phyloP scores from a whole-genome alignment of 1,139 yeast species.

The Citeromyces hawaiiensis region DNA sequence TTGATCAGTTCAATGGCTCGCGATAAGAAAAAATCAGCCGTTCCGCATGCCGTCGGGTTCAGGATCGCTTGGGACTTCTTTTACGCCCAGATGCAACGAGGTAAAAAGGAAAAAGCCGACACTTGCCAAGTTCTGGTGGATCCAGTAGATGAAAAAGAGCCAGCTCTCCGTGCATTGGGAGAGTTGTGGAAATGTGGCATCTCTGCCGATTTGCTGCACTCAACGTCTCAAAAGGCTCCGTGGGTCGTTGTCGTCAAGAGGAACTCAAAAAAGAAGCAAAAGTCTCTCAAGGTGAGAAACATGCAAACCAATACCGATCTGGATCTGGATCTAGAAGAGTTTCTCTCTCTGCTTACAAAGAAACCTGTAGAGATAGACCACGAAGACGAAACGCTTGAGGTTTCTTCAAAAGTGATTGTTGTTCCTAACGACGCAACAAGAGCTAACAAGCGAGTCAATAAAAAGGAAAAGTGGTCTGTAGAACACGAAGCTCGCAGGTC shows the following conservation, averaged over 20 bases:
- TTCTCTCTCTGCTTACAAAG: constrained; percentile 29
- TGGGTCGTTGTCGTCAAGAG: constrained; percentile 72
- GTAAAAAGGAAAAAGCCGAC: constrained; percentile 25
- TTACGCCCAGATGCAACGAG: constrained; percentile 31
- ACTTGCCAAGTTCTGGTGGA: constrained; percentile 67
- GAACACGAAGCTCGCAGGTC: constrained; percentile 64
- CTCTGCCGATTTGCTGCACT: constrained; percentile 53
- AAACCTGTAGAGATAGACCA: constrained; percentile 13
- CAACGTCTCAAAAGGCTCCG: constrained; percentile 47
- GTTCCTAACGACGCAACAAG: constrained; percentile 64
- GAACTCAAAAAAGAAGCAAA: constrained; percentile 37
- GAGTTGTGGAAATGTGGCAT: constrained; percentile 61
- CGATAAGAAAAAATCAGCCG: constrained; percentile 12
- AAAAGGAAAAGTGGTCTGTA: constrained; percentile 68
- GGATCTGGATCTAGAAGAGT: constrained; percentile 60
- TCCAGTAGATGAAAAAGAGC: constrained; percentile 50
- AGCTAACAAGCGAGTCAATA: constrained; percentile 55
- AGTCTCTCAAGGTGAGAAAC: constrained; percentile 63
- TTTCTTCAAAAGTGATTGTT: constrained; percentile 29
- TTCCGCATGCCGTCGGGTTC: constrained; percentile 72
- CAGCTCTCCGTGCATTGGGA: constrained; percentile 41
- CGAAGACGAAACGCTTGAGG: constrained; percentile 7
- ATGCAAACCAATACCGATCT: constrained; percentile 43
- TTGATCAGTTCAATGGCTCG: constrained; percentile 53
- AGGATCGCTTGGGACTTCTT: constrained; percentile 57